Evolutionary conservation across 2,329 filamentous ascomycete genomes (phyloP).

Genomic region (Escovopsis sp.): DNA sequence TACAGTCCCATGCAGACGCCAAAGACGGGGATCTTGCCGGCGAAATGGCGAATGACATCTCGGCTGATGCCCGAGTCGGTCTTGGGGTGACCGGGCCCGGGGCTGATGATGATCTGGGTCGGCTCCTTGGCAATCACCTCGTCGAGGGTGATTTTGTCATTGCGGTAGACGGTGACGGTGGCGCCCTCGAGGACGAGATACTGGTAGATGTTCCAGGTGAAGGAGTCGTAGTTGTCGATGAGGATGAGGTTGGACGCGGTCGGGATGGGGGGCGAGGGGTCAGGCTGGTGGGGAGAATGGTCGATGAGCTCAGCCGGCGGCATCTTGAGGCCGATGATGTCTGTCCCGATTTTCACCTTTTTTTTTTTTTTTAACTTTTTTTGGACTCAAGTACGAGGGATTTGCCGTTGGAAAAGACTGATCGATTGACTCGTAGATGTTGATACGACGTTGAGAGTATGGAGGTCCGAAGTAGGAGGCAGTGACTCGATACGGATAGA

Average conservation of each 20-base stretch:
- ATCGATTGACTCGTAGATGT: too few species aligned
- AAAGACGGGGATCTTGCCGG: constrained; percentile 85
- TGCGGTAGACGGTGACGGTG: constrained; percentile 75
- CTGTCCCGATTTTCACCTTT: too few species aligned
- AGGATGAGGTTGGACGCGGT: constrained; percentile 83
- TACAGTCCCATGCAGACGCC: constrained; percentile 98
- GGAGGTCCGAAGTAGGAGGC: too few species aligned
- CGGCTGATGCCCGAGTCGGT: constrained; percentile 89
- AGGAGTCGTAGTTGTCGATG: constrained; percentile 99
- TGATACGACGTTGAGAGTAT: too few species aligned
- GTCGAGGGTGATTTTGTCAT: constrained; percentile 78
- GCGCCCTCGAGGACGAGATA: constrained; percentile 95
- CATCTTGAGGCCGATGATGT: constrained; percentile 24
- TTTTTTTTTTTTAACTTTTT: too few species aligned
- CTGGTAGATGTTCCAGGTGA: constrained; percentile 99
- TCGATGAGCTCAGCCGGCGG: constrained; percentile 43
- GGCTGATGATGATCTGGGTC: constrained; percentile 88
- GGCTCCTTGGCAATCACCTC: constrained; percentile 72
- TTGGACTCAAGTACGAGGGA: too few species aligned
- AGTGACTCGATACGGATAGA: too few species aligned
- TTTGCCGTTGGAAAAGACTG: too few species aligned
- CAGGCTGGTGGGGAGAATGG: constrained; percentile 75
- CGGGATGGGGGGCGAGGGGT: constrained; percentile 54
- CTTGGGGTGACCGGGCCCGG: constrained; percentile 82
- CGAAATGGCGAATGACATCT: constrained; percentile 79